Percentiles rank a stretch among this genome's conserved stretches.
These are phyloP conservation scores for Gnetum montanum DNA, from an alignment of 75 land plant genomes.

Conservation along the genomic window DNA sequence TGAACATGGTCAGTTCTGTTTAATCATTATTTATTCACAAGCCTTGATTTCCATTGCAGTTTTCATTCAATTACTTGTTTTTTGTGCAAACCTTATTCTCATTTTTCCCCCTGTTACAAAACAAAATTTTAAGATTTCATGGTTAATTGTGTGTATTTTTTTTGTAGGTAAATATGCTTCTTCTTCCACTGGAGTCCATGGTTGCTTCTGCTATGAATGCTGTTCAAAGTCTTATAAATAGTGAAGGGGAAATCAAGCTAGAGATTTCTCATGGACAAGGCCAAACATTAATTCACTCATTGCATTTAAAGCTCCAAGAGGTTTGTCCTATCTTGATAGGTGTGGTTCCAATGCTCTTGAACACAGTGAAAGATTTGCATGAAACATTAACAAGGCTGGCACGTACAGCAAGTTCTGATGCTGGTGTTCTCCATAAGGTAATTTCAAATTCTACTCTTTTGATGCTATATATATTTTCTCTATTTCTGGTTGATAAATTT, in stretches of 20 bases:
- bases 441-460: conserved; percentile 4
- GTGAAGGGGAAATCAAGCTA: conserved; percentile 32
- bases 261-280: conserved; percentile 50
- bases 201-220: conserved; percentile 58
- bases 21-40: too few species aligned
- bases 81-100: too few species aligned
- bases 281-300: conserved; percentile 62
- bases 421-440: conserved; percentile 92
- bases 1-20: too few species aligned
- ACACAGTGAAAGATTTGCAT: conserved; percentile 54
- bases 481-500: background rate
- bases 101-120: too few species aligned
- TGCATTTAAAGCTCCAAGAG: conserved; percentile 46
- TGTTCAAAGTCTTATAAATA: conserved; percentile 40
- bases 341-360: conserved; percentile 48
- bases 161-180: conserved; percentile 50
- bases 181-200: conserved; percentile 76
- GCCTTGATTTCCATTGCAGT: too few species aligned
- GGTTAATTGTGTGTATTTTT: too few species aligned
- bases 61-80: too few species aligned
- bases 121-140: too few species aligned
- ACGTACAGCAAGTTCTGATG: conserved; percentile 79
- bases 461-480: background rate
- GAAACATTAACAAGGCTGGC: conserved; percentile 60
- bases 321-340: conserved; percentile 36